These are phyloP conservation scores for Alnus glutinosa DNA, from an alignment of 306 rosid genomes.

Conservation along the genomic window DNA sequence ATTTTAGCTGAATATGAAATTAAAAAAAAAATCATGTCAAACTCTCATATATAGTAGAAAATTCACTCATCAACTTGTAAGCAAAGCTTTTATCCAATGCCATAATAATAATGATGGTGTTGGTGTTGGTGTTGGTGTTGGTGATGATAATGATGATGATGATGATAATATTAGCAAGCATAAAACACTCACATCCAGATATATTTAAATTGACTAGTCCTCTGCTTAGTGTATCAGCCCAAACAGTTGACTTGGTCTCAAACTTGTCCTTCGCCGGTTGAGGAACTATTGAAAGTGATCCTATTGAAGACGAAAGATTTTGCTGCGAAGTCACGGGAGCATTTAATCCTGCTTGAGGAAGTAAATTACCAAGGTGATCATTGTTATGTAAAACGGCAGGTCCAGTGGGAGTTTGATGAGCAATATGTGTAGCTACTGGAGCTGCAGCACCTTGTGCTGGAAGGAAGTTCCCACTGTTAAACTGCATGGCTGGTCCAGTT, in stretches of 20 bases:
- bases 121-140: not conserved
- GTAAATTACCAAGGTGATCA: slow-evolving; percentile 43
- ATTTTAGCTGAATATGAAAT: slow-evolving; percentile 69
- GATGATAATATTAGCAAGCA: not conserved
- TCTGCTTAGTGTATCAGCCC: slow-evolving; percentile 93
- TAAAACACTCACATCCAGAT: slow-evolving; percentile 80
- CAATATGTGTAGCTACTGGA: slow-evolving; percentile 34
- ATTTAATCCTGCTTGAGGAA: slow-evolving; percentile 43
- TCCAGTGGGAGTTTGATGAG: slow-evolving; percentile 44
- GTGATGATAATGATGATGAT: not conserved
- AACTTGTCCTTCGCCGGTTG: slow-evolving; percentile 83
- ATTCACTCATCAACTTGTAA: not conserved
- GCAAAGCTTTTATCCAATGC: not conserved
- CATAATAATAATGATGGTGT: not conserved
- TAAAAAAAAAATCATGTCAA: slow-evolving; percentile 15
- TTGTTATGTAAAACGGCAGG: slow-evolving; percentile 33
- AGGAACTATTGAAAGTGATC: slow-evolving; percentile 50
- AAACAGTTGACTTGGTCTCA: slow-evolving; percentile 91
- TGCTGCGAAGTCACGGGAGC: slow-evolving; percentile 50
- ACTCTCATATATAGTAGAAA: not conserved
- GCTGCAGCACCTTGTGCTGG: slow-evolving; percentile 29
- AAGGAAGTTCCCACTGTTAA: slow-evolving; percentile 46
- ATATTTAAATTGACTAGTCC: slow-evolving; percentile 94
- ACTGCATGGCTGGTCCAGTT: slow-evolving; percentile 45
- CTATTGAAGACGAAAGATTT: slow-evolving; percentile 41